Evolutionary conservation across 371 early-diverging fungal species (phyloP), one percentile per base, ranked within the genome.

Genomic region (Lichtheimia ramosa): DNA sequence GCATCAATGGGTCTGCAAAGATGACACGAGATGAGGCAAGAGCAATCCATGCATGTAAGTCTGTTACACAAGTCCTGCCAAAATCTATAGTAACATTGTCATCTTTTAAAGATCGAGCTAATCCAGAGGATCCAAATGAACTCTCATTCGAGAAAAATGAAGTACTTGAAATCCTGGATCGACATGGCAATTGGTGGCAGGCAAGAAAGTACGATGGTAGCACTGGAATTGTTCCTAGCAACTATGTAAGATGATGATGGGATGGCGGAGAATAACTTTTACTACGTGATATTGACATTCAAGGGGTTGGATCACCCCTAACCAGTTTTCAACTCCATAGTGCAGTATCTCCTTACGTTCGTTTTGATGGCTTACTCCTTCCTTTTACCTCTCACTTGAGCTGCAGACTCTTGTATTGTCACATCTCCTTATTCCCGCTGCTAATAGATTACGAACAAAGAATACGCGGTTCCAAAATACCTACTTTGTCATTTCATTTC

Each of bases 131-230:
- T 75, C 91, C 92, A 21, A 92, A 92, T 63, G 97, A 97, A 71
- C 66, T 97, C 6, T 86, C 89, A 2, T 94, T 96, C 74, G 68
- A 58, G 7, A 95, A 95, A 74, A 92, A 88, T 55, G 95, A 96
- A 58, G 63, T 86, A 3, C 65, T 97, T 69, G 92, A 92, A 49
- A 86, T 97, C 50, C 66, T 92, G 21, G 94, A 95, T 70, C 89
- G 84, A 63, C 87, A 88, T 67, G 97, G 97, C 61, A 94, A 94
- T 66, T 96, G 97, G 97, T 96, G 97, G 97, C 92, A 94, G 72
- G 96, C 92, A 48, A 86, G 85, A 62, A 89, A 89, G 62, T 71
- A 77, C 27, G 88, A 94, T 68, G 94, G 94, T 7, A 69, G 83
- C 1, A 66, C 89, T n/a, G 97, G 97, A 55, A 95, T 96, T 75